Evolutionary conservation across 148 eudicot species (phyloP).

Genomic region (Fagopyrum homotropicum): DNA sequence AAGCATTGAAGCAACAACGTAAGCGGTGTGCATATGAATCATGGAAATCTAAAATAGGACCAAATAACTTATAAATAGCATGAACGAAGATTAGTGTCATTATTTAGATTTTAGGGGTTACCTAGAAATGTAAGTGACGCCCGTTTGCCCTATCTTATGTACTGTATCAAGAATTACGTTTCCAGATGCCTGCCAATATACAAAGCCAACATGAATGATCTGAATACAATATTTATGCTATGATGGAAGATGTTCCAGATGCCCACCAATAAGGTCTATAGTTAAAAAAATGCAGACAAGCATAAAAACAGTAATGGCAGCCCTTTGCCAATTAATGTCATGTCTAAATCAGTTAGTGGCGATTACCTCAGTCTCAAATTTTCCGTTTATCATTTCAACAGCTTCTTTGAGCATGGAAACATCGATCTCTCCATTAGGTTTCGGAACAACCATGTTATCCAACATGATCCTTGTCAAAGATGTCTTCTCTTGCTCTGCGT

Average conservation of each 20-base stretch:
- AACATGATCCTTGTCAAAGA: constrained; percentile 78
- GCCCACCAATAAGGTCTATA: not conserved
- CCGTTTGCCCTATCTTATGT: constrained; percentile 77
- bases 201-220: constrained; percentile 2
- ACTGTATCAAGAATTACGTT: constrained; percentile 89
- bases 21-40: not conserved
- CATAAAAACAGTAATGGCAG: no score
- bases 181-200: constrained; percentile 80
- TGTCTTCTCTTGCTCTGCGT: constrained; percentile 62
- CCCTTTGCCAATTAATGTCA: not conserved
- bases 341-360: not conserved
- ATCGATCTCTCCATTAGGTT: constrained; percentile 63
- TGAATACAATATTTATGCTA: not conserved
- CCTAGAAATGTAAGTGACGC: constrained; percentile 88
- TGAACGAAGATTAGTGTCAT: not conserved
- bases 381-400: constrained; percentile 58
- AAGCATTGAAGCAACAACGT: not conserved
- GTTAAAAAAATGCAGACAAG: no score
- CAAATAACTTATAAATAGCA: not conserved
- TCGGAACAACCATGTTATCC: constrained; percentile 92
- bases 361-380: constrained; percentile 86
- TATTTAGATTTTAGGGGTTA: constrained; percentile 17
- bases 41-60: not conserved
- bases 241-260: not conserved
- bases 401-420: constrained; percentile 93